Evolutionary conservation across 2,329 filamentous ascomycete species (phyloP).

Genomic region (Beauveria sp.): DNA sequence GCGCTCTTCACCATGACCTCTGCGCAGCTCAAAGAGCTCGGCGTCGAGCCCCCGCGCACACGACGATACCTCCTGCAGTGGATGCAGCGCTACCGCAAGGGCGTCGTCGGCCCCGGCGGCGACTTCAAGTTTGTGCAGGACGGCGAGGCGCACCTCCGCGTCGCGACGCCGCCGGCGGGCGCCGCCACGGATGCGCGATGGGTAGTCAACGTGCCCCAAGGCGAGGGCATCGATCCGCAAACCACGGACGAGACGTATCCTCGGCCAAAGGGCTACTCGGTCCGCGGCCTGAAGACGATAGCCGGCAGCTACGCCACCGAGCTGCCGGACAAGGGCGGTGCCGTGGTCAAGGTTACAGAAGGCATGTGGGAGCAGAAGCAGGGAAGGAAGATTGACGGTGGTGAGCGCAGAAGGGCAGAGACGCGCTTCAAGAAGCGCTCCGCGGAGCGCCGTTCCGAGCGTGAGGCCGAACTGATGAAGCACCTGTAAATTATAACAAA

Average conservation of each 20-base stretch:
- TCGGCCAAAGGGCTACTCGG: conserved; percentile 45
- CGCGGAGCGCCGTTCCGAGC: conserved; percentile 66
- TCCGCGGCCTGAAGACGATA: conserved; percentile 62
- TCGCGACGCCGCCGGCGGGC: conserved; percentile 33
- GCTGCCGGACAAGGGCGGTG: conserved; percentile 56
- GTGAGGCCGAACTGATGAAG: conserved; percentile 32
- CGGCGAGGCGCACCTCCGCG: conserved; percentile 43
- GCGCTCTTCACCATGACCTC: conserved; percentile 78
- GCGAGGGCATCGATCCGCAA: conserved; percentile 23
- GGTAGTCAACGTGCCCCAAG: conserved; percentile 48
- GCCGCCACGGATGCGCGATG: conserved; percentile 38
- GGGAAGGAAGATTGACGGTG: conserved; percentile 90
- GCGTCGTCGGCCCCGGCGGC: conserved; percentile 72
- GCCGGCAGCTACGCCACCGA: conserved; percentile 66
- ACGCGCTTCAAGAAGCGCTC: conserved; percentile 79
- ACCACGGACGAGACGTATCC: conserved; percentile 15
- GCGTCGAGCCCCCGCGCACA: conserved; percentile 76
- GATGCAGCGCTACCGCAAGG: conserved; percentile 76
- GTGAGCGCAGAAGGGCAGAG: conserved; percentile 82
- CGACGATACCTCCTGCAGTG: conserved; percentile 80
- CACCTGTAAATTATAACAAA: conserved; percentile 21
- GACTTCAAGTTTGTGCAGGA: conserved; percentile 66
- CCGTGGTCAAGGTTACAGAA: conserved; percentile 64
- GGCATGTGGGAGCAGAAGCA: conserved; percentile 88
- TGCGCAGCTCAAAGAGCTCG: conserved; percentile 69